Evolutionary conservation across 2,329 filamentous ascomycete genomes (phyloP), one percentile per base, ranked within the genome.

Genomic region (Drechmeria coniospora): DNA sequence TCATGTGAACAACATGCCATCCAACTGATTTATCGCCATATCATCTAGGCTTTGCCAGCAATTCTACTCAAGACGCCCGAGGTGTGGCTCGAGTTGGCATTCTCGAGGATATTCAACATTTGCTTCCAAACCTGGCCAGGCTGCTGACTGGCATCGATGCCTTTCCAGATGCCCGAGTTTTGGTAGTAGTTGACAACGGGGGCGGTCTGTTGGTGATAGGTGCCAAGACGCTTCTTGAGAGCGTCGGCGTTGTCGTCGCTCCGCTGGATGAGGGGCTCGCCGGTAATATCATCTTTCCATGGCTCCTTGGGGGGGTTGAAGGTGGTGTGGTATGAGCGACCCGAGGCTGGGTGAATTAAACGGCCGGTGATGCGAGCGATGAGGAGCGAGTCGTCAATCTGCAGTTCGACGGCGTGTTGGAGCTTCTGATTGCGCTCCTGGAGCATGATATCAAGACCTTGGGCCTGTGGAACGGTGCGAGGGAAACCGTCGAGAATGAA

Each of bases 401-500:
- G 75, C 42, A 98, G 79, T 66, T 98, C 87, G 34, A 98, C 66
- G 36, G 87, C 90, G 60, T 95, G 86, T 61, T 93, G 82, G 41
- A 98, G 77, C 46, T 75, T 79, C 62, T 92, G 79, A 43, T 77
- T 65, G 54, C 80, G 77, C 38, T 65, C 66, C 28, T 59, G 49
- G 39, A 98, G 78, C 90, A 98, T 98, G 44, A 71, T 66, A 58
- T 98, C 90, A 49, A 98, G 78, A 49, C 86, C 77, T 65, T 94
- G 77, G 35, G 90, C 90, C 60, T 98, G 90, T 33, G 82, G 74
- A 28, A 98, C 87, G 32, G 90, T 98, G 49, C 90, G 82, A 32
- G 90, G 90, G 70, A 98, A 98, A 41, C 90, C 90, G 54, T 98
- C 90, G 45, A 98, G 80, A 51, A 98, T 98, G 68, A 98, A 98